Conservation (phyloP, 805 yeast species). For the Kuraishia hungarica region DNA sequence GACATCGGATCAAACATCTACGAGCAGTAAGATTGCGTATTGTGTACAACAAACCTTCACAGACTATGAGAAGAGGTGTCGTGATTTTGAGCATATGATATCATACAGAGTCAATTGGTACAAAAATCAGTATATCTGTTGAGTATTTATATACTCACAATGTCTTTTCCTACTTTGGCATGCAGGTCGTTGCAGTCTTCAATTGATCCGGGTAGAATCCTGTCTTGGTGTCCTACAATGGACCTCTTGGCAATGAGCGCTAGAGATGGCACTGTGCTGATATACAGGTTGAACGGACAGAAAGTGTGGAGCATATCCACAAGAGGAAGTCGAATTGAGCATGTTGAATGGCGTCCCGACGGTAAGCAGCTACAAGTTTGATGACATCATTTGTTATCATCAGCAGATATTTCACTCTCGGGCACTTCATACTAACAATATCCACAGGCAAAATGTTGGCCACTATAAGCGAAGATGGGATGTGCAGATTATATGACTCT, state of each 20-base stretch:
- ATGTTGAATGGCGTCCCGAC: conserved; percentile 6
- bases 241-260: conserved; percentile 21
- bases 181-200: background rate
- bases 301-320: conserved; percentile 19
- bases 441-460: conserved; percentile 24
- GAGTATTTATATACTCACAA: too few relatives aligned
- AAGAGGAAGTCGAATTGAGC: conserved; percentile 1
- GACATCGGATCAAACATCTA: too few relatives aligned
- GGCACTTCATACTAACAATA: background rate
- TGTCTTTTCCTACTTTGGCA: background rate
- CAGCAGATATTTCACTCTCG: background rate
- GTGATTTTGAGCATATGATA: too few relatives aligned
- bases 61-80: too few relatives aligned
- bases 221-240: conserved; percentile 24
- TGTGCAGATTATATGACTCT: conserved; percentile 18
- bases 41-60: too few relatives aligned
- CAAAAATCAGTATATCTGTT: background rate
- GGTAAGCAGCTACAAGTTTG: conserved; percentile 3
- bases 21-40: too few relatives aligned
- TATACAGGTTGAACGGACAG: conserved; percentile 22
- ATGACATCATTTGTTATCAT: too few relatives aligned
- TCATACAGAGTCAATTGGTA: background rate
- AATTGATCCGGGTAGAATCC: background rate
- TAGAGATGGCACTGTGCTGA: conserved; percentile 18
- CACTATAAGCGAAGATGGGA: conserved; percentile 14